These are phyloP conservation scores for Septoria petroselini DNA, from an alignment of 2,329 filamentous ascomycete species.

Conservation along the genomic window DNA sequence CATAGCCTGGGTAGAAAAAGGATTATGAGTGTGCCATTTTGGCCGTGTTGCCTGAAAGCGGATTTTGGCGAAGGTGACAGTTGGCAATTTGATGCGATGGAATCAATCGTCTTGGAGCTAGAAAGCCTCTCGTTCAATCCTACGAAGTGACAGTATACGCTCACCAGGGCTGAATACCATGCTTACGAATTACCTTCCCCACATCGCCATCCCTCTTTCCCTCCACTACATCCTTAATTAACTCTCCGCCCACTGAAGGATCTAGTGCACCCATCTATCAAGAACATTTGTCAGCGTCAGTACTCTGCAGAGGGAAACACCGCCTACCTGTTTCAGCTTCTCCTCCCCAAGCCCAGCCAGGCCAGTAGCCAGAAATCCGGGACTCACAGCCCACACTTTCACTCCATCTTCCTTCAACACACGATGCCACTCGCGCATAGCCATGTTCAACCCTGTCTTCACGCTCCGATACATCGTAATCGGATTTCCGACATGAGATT, in stretches of 20 bases:
- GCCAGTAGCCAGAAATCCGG: slow-evolving; percentile 49
- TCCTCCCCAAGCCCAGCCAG: slow-evolving; percentile 38
- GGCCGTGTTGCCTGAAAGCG: no score
- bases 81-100: no score
- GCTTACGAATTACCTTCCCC: slow-evolving; percentile 39
- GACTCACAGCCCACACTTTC: slow-evolving; percentile 49
- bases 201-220: slow-evolving; percentile 41
- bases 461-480: slow-evolving; percentile 42
- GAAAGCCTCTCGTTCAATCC: no score
- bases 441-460: slow-evolving; percentile 51
- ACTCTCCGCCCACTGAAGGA: slow-evolving; percentile 38
- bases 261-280: slow-evolving; percentile 41
- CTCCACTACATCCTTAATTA: slow-evolving; percentile 41
- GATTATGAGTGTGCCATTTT: no score
- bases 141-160: no score
- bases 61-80: no score
- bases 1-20: no score
- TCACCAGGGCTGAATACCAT: slow-evolving; percentile 43
- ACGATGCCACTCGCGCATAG: slow-evolving; percentile 50
- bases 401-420: slow-evolving; percentile 44
- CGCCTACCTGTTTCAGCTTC: slow-evolving; percentile 25
- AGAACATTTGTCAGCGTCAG: not conserved
- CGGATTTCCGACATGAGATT: slow-evolving; percentile 32
- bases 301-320: no score
- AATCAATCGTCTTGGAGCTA: no score